phyloP scores from a whole-genome alignment of 768 basidiomycete species.

The Vararia minispora region DNA sequence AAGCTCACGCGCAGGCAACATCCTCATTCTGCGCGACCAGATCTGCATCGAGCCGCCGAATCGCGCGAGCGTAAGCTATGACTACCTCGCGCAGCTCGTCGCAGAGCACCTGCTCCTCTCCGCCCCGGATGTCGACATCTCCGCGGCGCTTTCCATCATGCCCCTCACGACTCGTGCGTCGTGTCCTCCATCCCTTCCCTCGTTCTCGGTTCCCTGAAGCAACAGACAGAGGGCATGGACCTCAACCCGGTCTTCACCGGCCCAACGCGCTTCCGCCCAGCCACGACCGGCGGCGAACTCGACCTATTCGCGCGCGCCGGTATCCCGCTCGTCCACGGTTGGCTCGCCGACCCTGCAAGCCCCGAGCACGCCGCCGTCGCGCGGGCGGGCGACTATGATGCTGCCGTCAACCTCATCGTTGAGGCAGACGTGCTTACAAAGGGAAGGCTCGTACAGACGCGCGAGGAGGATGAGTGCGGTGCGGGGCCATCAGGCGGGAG shows the following conservation, averaged over 20 bases:
- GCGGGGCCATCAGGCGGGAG: slow-evolving; percentile 7
- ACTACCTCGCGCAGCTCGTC: slow-evolving; percentile 72
- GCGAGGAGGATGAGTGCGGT: slow-evolving; percentile 14
- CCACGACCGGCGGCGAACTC: slow-evolving; percentile 59
- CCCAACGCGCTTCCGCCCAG: slow-evolving; percentile 55
- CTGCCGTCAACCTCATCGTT: slow-evolving; percentile 60
- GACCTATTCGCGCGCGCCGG: slow-evolving; percentile 77
- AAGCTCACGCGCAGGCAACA: slow-evolving; percentile 53
- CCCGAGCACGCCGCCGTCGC: slow-evolving; percentile 44
- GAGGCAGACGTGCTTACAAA: slow-evolving; percentile 68
- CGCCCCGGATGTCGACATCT: slow-evolving; percentile 50
- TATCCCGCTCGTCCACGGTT: slow-evolving; percentile 80
- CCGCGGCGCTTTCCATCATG: slow-evolving; percentile 64
- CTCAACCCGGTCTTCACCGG: slow-evolving; percentile 78
- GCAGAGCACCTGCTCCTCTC: slow-evolving; percentile 67
- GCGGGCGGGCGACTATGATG: slow-evolving; percentile 58
- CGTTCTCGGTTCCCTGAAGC: not conserved
- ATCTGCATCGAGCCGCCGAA: slow-evolving; percentile 60
- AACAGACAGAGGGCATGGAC: slow-evolving; percentile 68
- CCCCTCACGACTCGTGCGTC: slow-evolving; percentile 40
- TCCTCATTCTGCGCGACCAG: slow-evolving; percentile 75
- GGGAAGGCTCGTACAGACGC: slow-evolving; percentile 43
- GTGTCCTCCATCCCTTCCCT: not conserved
- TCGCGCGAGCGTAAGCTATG: slow-evolving; percentile 69
- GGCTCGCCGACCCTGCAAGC: slow-evolving; percentile 66